phyloP scores from a whole-genome alignment of 306 rosid genomes.

The Vigna mungo region DNA sequence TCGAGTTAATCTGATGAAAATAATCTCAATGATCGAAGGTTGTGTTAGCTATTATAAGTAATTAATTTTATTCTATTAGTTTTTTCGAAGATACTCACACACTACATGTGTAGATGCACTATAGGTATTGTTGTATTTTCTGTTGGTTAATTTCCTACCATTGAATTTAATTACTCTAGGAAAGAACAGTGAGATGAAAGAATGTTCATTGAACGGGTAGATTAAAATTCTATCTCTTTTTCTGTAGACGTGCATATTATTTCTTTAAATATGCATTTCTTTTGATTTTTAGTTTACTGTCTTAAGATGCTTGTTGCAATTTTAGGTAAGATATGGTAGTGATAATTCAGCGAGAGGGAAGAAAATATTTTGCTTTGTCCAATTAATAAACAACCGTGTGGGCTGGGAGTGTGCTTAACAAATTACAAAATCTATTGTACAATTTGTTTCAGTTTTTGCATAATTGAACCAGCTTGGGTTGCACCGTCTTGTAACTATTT shows the following conservation, averaged over 20 bases:
- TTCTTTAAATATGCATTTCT: slow-evolving; percentile 17
- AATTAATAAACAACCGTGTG: slow-evolving; percentile 13
- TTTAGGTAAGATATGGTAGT: slow-evolving; percentile 17
- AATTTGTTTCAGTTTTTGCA: slow-evolving; percentile 17
- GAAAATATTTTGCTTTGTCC: slow-evolving; percentile 14
- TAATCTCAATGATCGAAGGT: slow-evolving; percentile 9
- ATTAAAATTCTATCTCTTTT: background rate
- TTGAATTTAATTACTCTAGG: slow-evolving; percentile 33
- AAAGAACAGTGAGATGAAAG: background rate
- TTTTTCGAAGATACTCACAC: background rate
- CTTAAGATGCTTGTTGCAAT: slow-evolving; percentile 12
- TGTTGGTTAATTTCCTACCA: slow-evolving; percentile 16
- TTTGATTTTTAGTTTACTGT: slow-evolving; percentile 28
- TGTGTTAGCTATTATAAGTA: slow-evolving; percentile 10
- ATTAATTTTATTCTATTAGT: slow-evolving; percentile 6
- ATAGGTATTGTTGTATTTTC: slow-evolving; percentile 8
- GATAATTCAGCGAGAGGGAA: slow-evolving; percentile 14
- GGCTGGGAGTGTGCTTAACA: slow-evolving; percentile 21
- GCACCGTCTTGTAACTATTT: slow-evolving; percentile 36
- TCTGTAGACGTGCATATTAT: background rate
- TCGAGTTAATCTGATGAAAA: background rate
- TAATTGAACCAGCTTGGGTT: slow-evolving; percentile 31
- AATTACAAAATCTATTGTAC: slow-evolving; percentile 12
- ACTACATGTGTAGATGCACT: slow-evolving; percentile 3
- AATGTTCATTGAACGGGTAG: background rate